Base-by-base conservation (phyloP, 1,284 basidiomycete species). In the Boletus smithii region DNA sequence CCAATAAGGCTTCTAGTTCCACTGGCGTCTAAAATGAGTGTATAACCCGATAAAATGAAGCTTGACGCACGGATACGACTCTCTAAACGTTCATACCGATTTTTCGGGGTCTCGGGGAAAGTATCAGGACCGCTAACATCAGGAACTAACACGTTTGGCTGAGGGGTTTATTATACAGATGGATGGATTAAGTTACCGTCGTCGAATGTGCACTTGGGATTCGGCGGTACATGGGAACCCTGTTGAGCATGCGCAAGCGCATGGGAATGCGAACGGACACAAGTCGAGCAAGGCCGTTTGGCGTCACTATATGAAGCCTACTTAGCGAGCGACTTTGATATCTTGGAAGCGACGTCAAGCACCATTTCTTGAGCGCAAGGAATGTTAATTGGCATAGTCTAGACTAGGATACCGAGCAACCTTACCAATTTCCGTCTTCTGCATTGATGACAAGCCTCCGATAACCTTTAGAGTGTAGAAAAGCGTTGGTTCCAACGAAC, bases 391-490 rank as follows among this genome's bases (percentile, higher is more conserved):
- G 34, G n/a, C 13, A 29, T 22, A 14, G 24, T 18, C 41, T 24
- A 18, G 16, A 32, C 41, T 32, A 45, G 23, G 46, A 56, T 39
- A 22, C 22, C 44, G 48, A 37, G 10, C 2, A 48, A 24, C 69
- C 83, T 69, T 60, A 86, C 85, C 69, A 88, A 63, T 67, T 88
- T 88, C 50, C 85, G 75, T 53, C 77, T 73, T 33, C 85, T 81
- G 61, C 85, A 88, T 71, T 87, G 70, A 53, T 70, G 71, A 46
- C 59, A 61, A 33, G 62, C 62, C 59, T 64, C 33, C 27, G 17
- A 43, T 32, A 10, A 24, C 22, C 29, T 42, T 51, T 11, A 42
- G 36, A 44, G 27, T 33, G 44, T n/a, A 42, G 27, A 42, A 44
- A 29, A 35, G 17, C 20, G n/a, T 24, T 18, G 6, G 18, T 43